phyloP scores from a whole-genome alignment of 2,329 filamentous ascomycete genomes.

The Aureobasidium sp. region DNA sequence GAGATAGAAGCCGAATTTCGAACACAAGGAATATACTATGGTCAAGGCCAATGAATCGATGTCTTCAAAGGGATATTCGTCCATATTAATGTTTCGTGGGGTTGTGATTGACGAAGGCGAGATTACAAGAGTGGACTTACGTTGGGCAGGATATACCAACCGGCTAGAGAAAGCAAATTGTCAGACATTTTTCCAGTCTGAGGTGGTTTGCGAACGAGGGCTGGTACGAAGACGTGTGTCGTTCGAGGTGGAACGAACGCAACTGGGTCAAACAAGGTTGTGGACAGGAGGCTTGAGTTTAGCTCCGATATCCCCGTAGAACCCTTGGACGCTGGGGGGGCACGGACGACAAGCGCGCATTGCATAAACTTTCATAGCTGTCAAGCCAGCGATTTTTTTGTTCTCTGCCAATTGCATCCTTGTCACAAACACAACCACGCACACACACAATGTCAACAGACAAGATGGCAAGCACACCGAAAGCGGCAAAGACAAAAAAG shows the following conservation, averaged over 20 bases:
- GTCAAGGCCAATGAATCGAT: not conserved
- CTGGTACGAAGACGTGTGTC: not conserved
- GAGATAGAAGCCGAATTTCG: not conserved
- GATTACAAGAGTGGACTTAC: constrained; percentile 33
- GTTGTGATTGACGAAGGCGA: not conserved
- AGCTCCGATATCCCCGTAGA: not conserved
- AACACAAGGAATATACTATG: not conserved
- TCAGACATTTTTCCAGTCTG: constrained; percentile 29
- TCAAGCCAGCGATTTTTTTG: constrained; percentile 6
- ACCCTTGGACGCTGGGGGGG: not conserved
- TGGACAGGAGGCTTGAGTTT: too few species aligned
- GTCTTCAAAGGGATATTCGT: not conserved
- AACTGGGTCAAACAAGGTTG: not conserved
- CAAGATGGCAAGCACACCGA: constrained; percentile 14
- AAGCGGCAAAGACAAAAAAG: constrained; percentile 33
- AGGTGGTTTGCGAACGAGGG: not conserved
- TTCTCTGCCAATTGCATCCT: not conserved
- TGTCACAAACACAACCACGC: not conserved
- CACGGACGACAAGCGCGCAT: not conserved
- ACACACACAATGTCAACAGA: constrained; percentile 21
- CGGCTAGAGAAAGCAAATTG: constrained; percentile 48
- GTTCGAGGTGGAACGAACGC: not conserved
- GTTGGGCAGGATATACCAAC: constrained; percentile 57
- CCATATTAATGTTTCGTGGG: not conserved
- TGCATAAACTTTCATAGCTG: not conserved